A percentile compares a stretch with the other conserved stretches of the same genome.
Evolutionary conservation across 2,329 filamentous ascomycete genomes (phyloP).

Genomic region (Alternaria metachromatica): DNA sequence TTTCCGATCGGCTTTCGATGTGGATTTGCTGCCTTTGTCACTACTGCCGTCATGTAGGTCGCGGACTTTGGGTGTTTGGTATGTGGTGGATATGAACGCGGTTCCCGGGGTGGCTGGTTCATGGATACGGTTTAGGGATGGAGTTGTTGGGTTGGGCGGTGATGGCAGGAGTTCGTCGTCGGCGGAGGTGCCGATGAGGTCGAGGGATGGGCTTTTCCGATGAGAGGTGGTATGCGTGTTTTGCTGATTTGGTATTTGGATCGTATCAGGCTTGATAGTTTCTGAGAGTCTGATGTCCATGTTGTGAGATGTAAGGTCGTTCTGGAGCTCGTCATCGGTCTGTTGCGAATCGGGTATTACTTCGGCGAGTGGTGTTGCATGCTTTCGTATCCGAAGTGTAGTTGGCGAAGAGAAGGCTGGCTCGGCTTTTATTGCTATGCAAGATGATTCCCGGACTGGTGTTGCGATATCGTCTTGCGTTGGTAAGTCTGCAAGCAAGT

Average conservation of each 20-base stretch:
- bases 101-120: slow-evolving; percentile 26
- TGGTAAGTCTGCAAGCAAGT: slow-evolving; percentile 14
- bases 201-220: neutral
- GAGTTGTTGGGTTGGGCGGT: neutral
- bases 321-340: neutral
- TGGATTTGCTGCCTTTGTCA: slow-evolving; percentile 6
- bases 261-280: accelerated
- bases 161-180: slow-evolving; percentile 3
- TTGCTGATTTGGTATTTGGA: neutral
- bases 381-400: neutral
- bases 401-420: neutral
- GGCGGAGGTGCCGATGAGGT: slow-evolving; percentile 1
- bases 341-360: neutral
- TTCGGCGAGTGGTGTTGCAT: neutral
- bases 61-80: slow-evolving; percentile 23
- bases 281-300: accelerated
- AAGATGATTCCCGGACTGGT: neutral
- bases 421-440: slow-evolving; percentile 13
- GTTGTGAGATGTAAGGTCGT: no score
- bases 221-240: neutral
- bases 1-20: slow-evolving; percentile 15
- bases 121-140: slow-evolving; percentile 26
- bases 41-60: neutral
- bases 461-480: neutral
- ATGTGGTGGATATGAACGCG: slow-evolving; percentile 16